phyloP scores from a whole-genome alignment of 1,139 yeast genomes.

The Debaryomyces nepalensis region DNA sequence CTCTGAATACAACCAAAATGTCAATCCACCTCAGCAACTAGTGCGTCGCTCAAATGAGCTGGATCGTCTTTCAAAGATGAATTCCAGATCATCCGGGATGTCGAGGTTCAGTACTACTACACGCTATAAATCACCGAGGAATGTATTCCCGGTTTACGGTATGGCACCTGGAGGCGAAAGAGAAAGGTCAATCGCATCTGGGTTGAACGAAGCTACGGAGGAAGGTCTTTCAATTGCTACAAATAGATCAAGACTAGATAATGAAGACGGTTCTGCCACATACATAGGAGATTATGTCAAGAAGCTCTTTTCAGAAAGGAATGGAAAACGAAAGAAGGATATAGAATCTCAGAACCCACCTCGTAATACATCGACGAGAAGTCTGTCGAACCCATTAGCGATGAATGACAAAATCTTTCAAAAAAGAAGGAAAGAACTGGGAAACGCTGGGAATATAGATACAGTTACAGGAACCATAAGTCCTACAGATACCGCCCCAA shows the following conservation, averaged over 20 bases:
- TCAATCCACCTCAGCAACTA: constrained; percentile 1
- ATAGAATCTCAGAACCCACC: constrained; percentile 1
- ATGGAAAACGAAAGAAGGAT: not conserved
- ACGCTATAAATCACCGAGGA: constrained; percentile 61
- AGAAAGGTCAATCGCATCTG: constrained; percentile 61
- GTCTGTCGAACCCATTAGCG: not conserved
- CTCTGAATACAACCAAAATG: not conserved
- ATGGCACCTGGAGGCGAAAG: constrained; percentile 66
- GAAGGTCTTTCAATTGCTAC: constrained; percentile 11
- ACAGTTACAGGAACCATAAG: no score
- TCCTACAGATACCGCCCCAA: not conserved
- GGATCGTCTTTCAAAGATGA: constrained; percentile 9
- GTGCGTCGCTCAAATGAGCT: not conserved
- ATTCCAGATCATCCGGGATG: constrained; percentile 7
- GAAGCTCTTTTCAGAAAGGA: constrained; percentile 25
- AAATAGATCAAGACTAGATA: not conserved
- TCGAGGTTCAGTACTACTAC: constrained; percentile 11
- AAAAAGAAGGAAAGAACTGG: not conserved
- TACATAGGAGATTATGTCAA: constrained; percentile 35
- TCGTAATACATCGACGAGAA: not conserved
- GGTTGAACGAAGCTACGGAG: constrained; percentile 18
- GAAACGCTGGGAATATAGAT: no score
- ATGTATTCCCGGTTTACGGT: constrained; percentile 78
- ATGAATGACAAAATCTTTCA: not conserved
- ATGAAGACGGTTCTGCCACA: constrained; percentile 9